These are phyloP conservation scores for Aureobasidium zeae DNA, from an alignment of 2,329 filamentous ascomycete genomes.

Conservation along the genomic window DNA sequence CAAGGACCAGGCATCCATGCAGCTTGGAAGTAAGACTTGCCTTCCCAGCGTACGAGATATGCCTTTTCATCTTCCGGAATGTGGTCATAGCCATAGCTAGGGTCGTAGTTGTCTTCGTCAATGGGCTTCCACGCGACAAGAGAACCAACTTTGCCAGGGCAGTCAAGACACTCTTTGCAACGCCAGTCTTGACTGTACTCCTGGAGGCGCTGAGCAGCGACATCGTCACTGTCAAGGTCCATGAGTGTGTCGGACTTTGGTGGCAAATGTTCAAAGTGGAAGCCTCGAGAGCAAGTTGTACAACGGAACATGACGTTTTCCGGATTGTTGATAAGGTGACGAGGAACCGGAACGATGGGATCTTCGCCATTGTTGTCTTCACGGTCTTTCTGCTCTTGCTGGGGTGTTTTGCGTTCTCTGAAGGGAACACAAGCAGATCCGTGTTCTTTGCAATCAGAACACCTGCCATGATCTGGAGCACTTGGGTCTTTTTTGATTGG, in stretches of 20 bases:
- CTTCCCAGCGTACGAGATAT: slow-evolving; percentile 84
- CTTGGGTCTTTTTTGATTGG: slow-evolving; percentile 58
- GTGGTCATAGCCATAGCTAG: slow-evolving; percentile 44
- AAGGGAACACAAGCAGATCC: slow-evolving; percentile 68
- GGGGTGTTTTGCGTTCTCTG: slow-evolving; percentile 59
- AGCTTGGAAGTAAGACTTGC: slow-evolving; percentile 69
- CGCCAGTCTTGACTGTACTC: slow-evolving; percentile 69
- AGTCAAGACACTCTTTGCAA: slow-evolving; percentile 66
- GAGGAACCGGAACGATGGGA: slow-evolving; percentile 57
- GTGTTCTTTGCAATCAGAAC: slow-evolving; percentile 57
- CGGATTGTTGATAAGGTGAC: slow-evolving; percentile 61
- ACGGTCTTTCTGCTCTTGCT: slow-evolving; percentile 75
- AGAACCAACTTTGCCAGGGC: slow-evolving; percentile 58
- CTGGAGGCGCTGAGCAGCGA: slow-evolving; percentile 54
- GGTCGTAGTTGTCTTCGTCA: slow-evolving; percentile 46
- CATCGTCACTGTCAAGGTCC: slow-evolving; percentile 37
- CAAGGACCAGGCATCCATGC: slow-evolving; percentile 84
- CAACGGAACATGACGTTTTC: slow-evolving; percentile 79
- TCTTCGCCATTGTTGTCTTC: slow-evolving; percentile 71
- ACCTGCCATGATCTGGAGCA: slow-evolving; percentile 62
- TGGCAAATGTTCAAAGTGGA: slow-evolving; percentile 77
- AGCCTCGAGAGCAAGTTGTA: slow-evolving; percentile 62
- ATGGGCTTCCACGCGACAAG: slow-evolving; percentile 81
- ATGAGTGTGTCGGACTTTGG: slow-evolving; percentile 36
- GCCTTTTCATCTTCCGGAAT: slow-evolving; percentile 73